Evolutionary conservation across 2,329 filamentous ascomycete genomes (phyloP), one percentile per base, ranked within the genome.

Genomic region (Salinomyces thailandicus): DNA sequence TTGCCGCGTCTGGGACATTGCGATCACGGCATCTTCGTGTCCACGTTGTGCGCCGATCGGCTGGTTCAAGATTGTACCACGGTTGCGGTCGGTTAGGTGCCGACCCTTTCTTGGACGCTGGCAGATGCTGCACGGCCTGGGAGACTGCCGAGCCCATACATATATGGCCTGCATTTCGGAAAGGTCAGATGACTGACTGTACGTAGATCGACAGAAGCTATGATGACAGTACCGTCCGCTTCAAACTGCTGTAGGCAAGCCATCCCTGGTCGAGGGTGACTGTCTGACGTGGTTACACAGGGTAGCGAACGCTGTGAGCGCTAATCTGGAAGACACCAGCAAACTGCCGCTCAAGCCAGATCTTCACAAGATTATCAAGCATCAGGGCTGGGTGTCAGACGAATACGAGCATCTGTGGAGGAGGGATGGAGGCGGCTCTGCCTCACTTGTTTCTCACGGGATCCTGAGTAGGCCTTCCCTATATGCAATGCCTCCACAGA

Each of bases 341-440:
- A 46, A 48, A 27, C 44, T 55, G 6, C 53, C 54, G 12, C 37
- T 55, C 28, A 36, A 42, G 11, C 37, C 41, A 1, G 52, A 55
- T 11, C 33, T 55, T 3, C 17, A 48, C 12, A 35, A 48, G 8
- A 40, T 48, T 4, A 39, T 58, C 18, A 50, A 44, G 36, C 35
- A 53, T 29, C 50, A 58, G 38, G 44, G 48, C 12, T 58, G 54
- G 54, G 44, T 55, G 16, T 54, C 51, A 9, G 52, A 54, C 16
- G 54, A 58, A 35, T 58, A 54, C 28, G 40, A 49, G 31, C 54
- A 58, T 41, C 49, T 58, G 19, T 58, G 54, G 54, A 44, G 48
- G 16, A 45, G 54, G 24, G 53, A 58, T 32, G 52, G 53, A 18
- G 54, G 54, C 28, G 54, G 54, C 12, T 57, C 53, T 9, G 51